These are phyloP conservation scores for Apiotrichum siamense DNA, from an alignment of 1,284 basidiomycete species.

Conservation along the genomic window DNA sequence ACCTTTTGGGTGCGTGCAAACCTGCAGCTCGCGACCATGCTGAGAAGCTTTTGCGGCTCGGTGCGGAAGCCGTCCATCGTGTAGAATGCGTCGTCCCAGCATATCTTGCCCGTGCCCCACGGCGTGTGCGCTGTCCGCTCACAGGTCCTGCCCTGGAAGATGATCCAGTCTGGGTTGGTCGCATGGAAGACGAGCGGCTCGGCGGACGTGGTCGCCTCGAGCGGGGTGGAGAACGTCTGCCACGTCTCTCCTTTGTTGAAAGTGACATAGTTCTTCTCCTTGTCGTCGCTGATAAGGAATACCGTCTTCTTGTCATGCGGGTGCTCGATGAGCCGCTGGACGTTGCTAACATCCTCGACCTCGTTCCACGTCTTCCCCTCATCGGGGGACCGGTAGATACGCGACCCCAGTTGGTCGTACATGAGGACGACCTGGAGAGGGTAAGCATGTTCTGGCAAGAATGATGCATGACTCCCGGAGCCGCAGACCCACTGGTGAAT, in stretches of 20 bases:
- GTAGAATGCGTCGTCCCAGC: slow-evolving; percentile 83
- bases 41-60: slow-evolving; percentile 56
- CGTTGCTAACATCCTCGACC: slow-evolving; percentile 59
- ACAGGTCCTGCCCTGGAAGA: slow-evolving; percentile 78
- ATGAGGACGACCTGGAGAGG: slow-evolving; percentile 71
- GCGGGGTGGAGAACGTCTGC: slow-evolving; percentile 67
- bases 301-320: slow-evolving; percentile 79
- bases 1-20: slow-evolving; percentile 83
- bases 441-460: not conserved
- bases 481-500: slow-evolving; percentile 61
- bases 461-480: not conserved
- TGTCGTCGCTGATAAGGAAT: slow-evolving; percentile 68
- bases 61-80: slow-evolving; percentile 73
- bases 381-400: slow-evolving; percentile 73
- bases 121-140: slow-evolving; percentile 54
- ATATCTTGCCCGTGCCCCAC: slow-evolving; percentile 54
- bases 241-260: slow-evolving; percentile 77
- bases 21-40: slow-evolving; percentile 67
- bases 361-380: slow-evolving; percentile 78
- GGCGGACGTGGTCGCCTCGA: slow-evolving; percentile 56
- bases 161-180: slow-evolving; percentile 64
- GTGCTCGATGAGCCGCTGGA: slow-evolving; percentile 74
- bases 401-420: slow-evolving; percentile 65
- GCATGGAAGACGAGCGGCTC: slow-evolving; percentile 79
- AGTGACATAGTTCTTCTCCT: slow-evolving; percentile 75